Evolutionary conservation across 495 filamentous ascomycete species (phyloP), one percentile per base, ranked within the genome.

Genomic region (Poronia punctata): DNA sequence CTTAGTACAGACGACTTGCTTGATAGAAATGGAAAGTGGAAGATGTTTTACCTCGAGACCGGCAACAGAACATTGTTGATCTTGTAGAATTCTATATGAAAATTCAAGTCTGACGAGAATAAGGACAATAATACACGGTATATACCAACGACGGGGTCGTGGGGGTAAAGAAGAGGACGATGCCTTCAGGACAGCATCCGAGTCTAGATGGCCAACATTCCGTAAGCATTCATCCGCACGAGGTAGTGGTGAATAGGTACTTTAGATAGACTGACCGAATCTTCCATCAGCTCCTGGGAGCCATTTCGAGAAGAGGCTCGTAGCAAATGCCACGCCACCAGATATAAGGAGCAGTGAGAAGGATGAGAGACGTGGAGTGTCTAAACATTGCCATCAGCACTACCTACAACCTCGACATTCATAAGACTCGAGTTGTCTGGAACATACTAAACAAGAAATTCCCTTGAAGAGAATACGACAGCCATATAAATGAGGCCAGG

Each of bases 31-130:
- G 8, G 20, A 21, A 38, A 48, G 31, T 5, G 3, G 19, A n/a
- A n/a, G n/a, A n/a, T n/a, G n/a, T n/a, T 50, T 36, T 40, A 71
- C 66, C 60, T 70, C 65, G 33, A 71, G 35, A 4, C 66, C 66
- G 17, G 60, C 45, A 3, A 43, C 57, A 14, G 68, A 57, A 35
- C 69, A 72, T 35, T 68, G 64, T 3, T 68, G 53, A 35, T 64
- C 54, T 9, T 36, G 46, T 1, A 63, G 49, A 0, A 65, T 57
- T 7, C 40, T 52, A 28, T 71, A 61, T 20, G 60, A 62, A 4
- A 64, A 35, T 37, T 68, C 69, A 4, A 70, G 48, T 6, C 69
- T 59, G 11, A 68, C 21, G 12, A 70, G 45, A 34, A 73, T 59
- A 34, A 61, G 63, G 3, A 50, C 34, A 25, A 70, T 55, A 14